Base-by-base conservation (phyloP, 2,329 filamentous ascomycete genomes). In the Diaporthe sp. region DNA sequence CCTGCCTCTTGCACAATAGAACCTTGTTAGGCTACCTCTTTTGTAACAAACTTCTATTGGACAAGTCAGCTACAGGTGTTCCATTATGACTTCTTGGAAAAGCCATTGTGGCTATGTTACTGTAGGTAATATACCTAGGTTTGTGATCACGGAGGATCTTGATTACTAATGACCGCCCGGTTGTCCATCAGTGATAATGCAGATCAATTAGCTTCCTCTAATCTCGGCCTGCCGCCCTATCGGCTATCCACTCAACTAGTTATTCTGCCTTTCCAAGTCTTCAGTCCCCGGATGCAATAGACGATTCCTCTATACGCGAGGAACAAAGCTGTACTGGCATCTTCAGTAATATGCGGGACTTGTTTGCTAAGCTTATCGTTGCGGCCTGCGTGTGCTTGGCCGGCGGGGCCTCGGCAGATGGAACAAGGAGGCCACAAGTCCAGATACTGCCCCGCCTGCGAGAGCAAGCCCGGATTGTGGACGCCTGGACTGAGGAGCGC, bases 401-500 rank as follows among this genome's bases (percentile, higher is more conserved):
- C 22, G 58, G 32, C 7, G 39, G 30, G 42, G 69, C 71, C 37
- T 72, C 53, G 15, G 69, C 69, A 19, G 72, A 73, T 42, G 56
- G 56, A 19, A 59, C 70, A 13, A 81, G 78, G 65, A 76, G 65
- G 35, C 81, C 81, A 4, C 77, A 80, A 55, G 85, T 85, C 73
- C 82, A 85, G 53, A 78, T 76, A 2, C 78, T 88, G 4, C 86
- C 86, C 3, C 75, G 84, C 2, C 80, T 88, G 5, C 82, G 83
- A 19, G 84, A 87, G 70, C 86, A 88, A 77, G 83, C 85, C 1
- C 75, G 78, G 6, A 80, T 88, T 19, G 80, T 87, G 61, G 81
- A 88, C 75, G 79, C 76, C 4, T 88, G 86, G 86, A 86, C 83
- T 0, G 79, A 81, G 37, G 83, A 87, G 76, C 83, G 86, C 61